These are phyloP conservation scores for Malania oleifera DNA, from an alignment of 164 flowering plant genomes.

Conservation along the genomic window DNA sequence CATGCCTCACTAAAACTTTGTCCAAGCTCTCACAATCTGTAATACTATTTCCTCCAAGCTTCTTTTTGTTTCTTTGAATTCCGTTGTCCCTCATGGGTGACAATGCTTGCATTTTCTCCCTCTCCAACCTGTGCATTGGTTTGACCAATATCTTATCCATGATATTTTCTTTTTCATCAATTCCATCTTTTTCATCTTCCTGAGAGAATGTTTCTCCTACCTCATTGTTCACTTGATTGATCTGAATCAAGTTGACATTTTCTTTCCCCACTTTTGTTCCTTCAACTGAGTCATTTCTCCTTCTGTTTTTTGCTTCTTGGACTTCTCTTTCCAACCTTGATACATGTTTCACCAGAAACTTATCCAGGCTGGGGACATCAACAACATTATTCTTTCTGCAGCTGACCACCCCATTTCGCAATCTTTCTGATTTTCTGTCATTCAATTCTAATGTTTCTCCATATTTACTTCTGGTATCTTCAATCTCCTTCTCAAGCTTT, in stretches of 20 bases:
- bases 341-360: constrained; percentile 48
- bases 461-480: constrained; percentile 20
- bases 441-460: constrained; percentile 11
- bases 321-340: constrained; percentile 60
- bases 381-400: constrained; percentile 15
- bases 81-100: constrained; percentile 17
- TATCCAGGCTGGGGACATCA: constrained; percentile 50
- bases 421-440: constrained; percentile 6
- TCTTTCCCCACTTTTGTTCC: constrained; percentile 44
- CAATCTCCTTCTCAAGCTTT: constrained; percentile 55
- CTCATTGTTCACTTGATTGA: not conserved
- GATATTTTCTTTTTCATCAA: constrained; percentile 21
- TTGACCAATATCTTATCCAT: constrained; percentile 48
- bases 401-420: constrained; percentile 7
- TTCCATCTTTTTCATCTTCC: constrained; percentile 11
- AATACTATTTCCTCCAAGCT: constrained; percentile 11
- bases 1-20: constrained; percentile 59
- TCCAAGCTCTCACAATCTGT: constrained; percentile 52
- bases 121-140: constrained; percentile 46
- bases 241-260: constrained; percentile 31
- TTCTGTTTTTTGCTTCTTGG: constrained; percentile 46
- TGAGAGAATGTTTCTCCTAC: not conserved
- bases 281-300: constrained; percentile 13
- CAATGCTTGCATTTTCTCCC: constrained; percentile 40
- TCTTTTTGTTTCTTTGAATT: constrained; percentile 11